These are phyloP conservation scores for Colletotrichum higginsianum DNA, from an alignment of 2,329 filamentous ascomycete species.

Conservation along the genomic window DNA sequence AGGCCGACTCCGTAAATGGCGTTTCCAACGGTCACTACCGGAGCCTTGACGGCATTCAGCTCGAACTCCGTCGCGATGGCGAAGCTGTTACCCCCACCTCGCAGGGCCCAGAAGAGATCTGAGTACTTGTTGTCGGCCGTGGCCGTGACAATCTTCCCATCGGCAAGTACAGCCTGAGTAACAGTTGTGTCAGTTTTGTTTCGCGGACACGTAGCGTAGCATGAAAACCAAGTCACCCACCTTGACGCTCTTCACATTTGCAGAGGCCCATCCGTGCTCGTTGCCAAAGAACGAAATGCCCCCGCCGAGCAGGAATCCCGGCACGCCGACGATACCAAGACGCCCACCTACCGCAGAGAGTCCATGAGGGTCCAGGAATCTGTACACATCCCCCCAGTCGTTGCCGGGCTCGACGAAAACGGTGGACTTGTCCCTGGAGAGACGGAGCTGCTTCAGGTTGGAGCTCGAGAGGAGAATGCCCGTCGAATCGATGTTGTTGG, in stretches of 20 bases:
- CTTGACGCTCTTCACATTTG: conserved; percentile 53
- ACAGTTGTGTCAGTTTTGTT: not conserved
- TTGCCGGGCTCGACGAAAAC: conserved; percentile 54
- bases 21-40: conserved; percentile 4
- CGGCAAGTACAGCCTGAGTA: conserved; percentile 60
- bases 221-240: conserved; percentile 11
- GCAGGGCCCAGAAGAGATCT: conserved; percentile 62
- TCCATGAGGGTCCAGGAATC: conserved; percentile 49
- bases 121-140: conserved; percentile 49
- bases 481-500: conserved; percentile 20
- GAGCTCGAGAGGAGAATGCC: conserved; percentile 32
- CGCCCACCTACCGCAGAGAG: conserved; percentile 56
- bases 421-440: conserved; percentile 46
- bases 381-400: conserved; percentile 57
- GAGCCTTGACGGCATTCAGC: conserved; percentile 41
- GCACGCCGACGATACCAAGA: conserved; percentile 55
- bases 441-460: conserved; percentile 4
- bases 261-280: conserved; percentile 47
- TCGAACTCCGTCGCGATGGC: conserved; percentile 52
- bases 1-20: not conserved
- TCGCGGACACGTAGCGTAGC: too few species aligned
- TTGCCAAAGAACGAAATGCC: conserved; percentile 48
- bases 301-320: conserved; percentile 55
- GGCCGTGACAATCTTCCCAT: conserved; percentile 61
- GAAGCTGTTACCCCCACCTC: conserved; percentile 57